These are phyloP conservation scores for Chlorella sp. DNA, from an alignment of 139 green algal species.

Conservation along the genomic window DNA sequence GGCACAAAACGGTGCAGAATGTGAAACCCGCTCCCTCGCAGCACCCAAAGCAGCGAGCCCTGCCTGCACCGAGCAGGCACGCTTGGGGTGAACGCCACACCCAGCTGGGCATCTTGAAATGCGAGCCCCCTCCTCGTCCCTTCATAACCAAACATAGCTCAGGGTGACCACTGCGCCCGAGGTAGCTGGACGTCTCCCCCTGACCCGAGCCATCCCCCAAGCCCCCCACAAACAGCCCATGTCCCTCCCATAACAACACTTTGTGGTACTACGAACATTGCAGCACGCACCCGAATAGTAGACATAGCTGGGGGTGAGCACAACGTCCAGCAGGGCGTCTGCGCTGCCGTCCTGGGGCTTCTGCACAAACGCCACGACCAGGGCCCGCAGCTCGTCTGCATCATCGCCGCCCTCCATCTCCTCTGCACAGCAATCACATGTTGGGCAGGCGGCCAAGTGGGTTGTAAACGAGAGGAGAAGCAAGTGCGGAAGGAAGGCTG, in stretches of 20 bases:
- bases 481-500: not conserved
- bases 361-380: conserved; percentile 62
- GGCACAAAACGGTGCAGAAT: too few species aligned
- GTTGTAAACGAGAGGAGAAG: too few species aligned
- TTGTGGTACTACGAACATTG: not conserved
- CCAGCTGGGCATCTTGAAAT: too few species aligned
- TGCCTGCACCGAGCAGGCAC: too few species aligned
- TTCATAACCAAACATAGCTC: too few species aligned
- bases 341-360: conserved; percentile 77
- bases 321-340: conserved; percentile 62
- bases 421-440: conserved; percentile 6
- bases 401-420: conserved; percentile 20
- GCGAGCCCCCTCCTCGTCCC: too few species aligned
- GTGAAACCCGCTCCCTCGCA: too few species aligned
- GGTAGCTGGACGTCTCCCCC: too few species aligned
- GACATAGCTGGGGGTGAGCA: conserved; percentile 81
- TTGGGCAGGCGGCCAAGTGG: not conserved
- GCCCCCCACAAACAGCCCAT: not conserved
- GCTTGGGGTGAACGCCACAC: too few species aligned
- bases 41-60: too few species aligned
- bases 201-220: too few species aligned
- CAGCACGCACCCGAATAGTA: conserved; percentile 62
- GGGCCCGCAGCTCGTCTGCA: conserved; percentile 7
- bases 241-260: not conserved
- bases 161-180: too few species aligned